These are phyloP conservation scores for Phytophthora citrophthora DNA, from an alignment of 352 stramenopile genomes.

Conservation along the genomic window DNA sequence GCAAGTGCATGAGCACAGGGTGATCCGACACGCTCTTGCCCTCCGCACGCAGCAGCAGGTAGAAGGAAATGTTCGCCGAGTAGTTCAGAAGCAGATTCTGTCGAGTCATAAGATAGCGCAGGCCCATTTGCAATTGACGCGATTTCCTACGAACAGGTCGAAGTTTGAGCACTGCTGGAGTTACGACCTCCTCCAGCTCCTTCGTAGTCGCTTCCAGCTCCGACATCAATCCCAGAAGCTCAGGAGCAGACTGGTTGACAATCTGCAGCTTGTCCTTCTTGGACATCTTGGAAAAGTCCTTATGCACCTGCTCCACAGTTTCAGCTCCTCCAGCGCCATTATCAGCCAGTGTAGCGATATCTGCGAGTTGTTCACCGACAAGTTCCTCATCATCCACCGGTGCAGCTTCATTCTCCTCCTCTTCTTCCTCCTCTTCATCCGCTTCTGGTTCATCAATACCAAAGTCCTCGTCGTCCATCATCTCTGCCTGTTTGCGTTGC, in stretches of 20 bases:
- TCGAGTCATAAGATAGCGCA: slow-evolving; percentile 81
- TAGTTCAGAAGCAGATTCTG: slow-evolving; percentile 89
- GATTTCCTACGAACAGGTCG: slow-evolving; percentile 65
- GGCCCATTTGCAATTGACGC: slow-evolving; percentile 59
- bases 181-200: slow-evolving; percentile 70
- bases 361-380: slow-evolving; percentile 73
- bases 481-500: slow-evolving; percentile 82
- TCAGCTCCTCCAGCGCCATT: slow-evolving; percentile 51
- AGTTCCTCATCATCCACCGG: slow-evolving; percentile 73
- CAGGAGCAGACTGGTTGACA: slow-evolving; percentile 84
- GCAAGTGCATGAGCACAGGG: slow-evolving; percentile 77
- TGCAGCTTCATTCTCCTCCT: slow-evolving; percentile 33
- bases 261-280: slow-evolving; percentile 90
- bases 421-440: slow-evolving; percentile 44
- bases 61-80: slow-evolving; percentile 87
- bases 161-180: slow-evolving; percentile 76
- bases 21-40: slow-evolving; percentile 84
- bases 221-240: slow-evolving; percentile 72
- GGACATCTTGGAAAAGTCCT: slow-evolving; percentile 86
- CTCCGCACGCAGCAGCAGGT: slow-evolving; percentile 79
- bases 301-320: slow-evolving; percentile 77
- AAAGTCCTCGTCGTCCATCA: slow-evolving; percentile 91
- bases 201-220: slow-evolving; percentile 76
- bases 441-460: slow-evolving; percentile 63
- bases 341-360: slow-evolving; percentile 73